Conservation (phyloP, 148 eudicot genomes). For the Vaccinium macrocarpon region DNA sequence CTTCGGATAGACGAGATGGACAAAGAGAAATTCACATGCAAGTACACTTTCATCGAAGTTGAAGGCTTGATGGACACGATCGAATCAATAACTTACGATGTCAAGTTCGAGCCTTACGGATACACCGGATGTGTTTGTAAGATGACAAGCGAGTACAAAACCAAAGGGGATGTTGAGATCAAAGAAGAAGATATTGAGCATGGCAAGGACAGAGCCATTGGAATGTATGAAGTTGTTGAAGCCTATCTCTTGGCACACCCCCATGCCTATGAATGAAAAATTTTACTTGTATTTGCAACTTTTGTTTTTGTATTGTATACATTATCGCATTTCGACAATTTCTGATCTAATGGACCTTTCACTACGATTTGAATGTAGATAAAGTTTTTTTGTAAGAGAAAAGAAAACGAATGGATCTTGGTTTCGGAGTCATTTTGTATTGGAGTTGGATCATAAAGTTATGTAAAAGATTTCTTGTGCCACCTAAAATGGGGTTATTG, state of each 20-base stretch:
- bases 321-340: neutral
- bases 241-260: constrained; percentile 32
- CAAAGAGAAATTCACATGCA: constrained; percentile 13
- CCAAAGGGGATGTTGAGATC: constrained; percentile 14
- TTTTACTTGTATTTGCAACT: neutral
- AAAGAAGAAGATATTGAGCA: constrained; percentile 20
- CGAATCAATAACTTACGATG: constrained; percentile 12
- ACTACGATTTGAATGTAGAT: neutral
- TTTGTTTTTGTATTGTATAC: neutral
- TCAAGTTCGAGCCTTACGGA: constrained; percentile 19
- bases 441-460: neutral
- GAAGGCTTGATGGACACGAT: constrained; percentile 14
- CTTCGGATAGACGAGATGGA: constrained; percentile 15
- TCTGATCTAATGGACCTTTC: neutral
- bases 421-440: neutral
- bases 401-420: neutral
- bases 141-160: constrained; percentile 14
- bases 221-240: constrained; percentile 29
- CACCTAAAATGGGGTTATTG: too few relatives aligned
- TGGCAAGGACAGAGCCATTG: constrained; percentile 27
- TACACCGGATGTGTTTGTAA: constrained; percentile 15
- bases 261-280: constrained; percentile 20
- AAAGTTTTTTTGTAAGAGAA: neutral
- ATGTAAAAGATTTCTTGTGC: neutral
- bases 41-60: constrained; percentile 16